Evolutionary conservation across 75 land plant species (phyloP), one percentile per base, ranked within the genome.

Genomic region (Sequoia sempervirens): DNA sequence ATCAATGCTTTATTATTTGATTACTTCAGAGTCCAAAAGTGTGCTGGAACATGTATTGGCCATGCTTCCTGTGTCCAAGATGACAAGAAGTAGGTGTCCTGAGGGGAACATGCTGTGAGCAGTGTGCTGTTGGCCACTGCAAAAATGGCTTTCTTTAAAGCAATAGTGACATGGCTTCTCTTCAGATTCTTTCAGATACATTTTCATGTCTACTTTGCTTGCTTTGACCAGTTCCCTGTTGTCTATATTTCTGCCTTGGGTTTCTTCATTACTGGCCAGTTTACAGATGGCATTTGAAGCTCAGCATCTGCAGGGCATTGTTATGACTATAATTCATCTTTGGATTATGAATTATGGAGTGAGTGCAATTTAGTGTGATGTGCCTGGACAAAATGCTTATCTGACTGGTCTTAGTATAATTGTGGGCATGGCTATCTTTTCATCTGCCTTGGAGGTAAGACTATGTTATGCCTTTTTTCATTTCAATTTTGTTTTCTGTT

Each of bases 381-480:
- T 92, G 20, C 93, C 95, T 9, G 92, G 95, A 14, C 83, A 94
- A 32, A 95, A 87, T 89, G 89, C 88, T 7, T 97, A 97, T 83
- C 86, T 97, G 0, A 94, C 92, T 2, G 99, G 95, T 18, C 94
- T 95, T 32, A 97, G 95, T 87, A 95, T 97, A 81, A 87, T 95
- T 81, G 98, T 96, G 80, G 98, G 98, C 46, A 92, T 97, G 92
- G 89, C 96, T 58, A 84, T 97, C 80, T 95, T 95, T 83, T 89
- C 92, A 23, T 93, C 96, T 85, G 93, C 94, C 23, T n/a, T n/a
- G n/a, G n/a, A n/a, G n/a, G n/a, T n/a, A n/a, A n/a, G n/a, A n/a
- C n/a, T n/a, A n/a, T n/a, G n/a, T n/a, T n/a, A n/a, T n/a, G n/a
- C 66, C 12, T 6, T 84, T 53, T 84, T n/a, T n/a, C 45, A 1